A percentile compares a stretch with the other conserved stretches of the same genome.
Conservation (phyloP, 2,329 filamentous ascomycete genomes). For the Rugonectria rugulosa region DNA sequence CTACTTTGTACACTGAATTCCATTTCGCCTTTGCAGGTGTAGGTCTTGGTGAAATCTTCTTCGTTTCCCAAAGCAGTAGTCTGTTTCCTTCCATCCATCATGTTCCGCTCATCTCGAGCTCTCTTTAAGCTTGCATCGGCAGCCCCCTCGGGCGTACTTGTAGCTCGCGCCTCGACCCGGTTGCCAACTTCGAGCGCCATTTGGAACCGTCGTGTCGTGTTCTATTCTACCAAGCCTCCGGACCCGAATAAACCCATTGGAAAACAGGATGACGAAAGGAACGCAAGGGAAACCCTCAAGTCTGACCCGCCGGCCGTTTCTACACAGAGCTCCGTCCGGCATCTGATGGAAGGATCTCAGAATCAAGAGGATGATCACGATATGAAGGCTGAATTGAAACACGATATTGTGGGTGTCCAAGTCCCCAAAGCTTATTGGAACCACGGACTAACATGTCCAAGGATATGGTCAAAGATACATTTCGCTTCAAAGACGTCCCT, state of each 20-base stretch:
- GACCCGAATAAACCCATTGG: conserved; percentile 52
- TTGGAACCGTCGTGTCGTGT: conserved; percentile 25
- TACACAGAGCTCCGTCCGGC: conserved; percentile 61
- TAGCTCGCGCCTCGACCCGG: conserved; percentile 10
- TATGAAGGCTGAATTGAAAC: conserved; percentile 47
- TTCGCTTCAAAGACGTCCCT: conserved; percentile 70
- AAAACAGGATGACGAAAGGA: conserved; percentile 61
- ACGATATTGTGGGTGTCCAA: conserved; percentile 63
- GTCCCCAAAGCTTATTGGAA: neutral
- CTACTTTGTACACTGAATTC: neutral
- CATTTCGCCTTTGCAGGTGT: neutral
- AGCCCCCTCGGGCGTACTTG: conserved; percentile 10
- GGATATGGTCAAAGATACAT: conserved; percentile 73
- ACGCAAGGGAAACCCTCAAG: conserved; percentile 63
- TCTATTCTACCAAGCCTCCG: conserved; percentile 39
- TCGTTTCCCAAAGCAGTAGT: neutral
- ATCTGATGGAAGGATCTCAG: conserved; percentile 51
- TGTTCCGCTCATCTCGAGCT: conserved; percentile 42
- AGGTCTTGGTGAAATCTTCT: neutral
- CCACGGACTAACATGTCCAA: conserved; percentile 42
- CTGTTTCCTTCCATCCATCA: conserved; percentile 18
- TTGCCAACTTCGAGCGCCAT: conserved; percentile 20
- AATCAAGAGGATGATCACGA: conserved; percentile 25
- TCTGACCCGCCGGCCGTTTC: conserved; percentile 68
- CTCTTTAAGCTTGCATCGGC: conserved; percentile 34